Conservation (phyloP, 257 asterid species). For the Petunia secreta region DNA sequence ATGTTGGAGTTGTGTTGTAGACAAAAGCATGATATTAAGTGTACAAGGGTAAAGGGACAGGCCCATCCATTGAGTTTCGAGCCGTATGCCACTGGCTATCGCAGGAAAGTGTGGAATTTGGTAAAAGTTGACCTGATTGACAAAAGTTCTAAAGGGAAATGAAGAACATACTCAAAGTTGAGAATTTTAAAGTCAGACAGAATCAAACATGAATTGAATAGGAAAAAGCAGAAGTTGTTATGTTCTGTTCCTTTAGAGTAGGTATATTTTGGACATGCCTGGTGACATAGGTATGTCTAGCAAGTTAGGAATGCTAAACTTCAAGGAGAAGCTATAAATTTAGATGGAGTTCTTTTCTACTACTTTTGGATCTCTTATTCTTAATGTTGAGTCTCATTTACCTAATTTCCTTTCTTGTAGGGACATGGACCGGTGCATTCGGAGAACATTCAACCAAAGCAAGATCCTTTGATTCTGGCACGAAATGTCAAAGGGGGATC, state of each 20-base stretch:
- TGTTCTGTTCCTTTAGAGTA: neutral
- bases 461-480: conserved; percentile 41
- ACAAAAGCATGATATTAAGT: too few species aligned
- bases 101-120: neutral
- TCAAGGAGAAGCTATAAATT: neutral
- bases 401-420: conserved; percentile 27
- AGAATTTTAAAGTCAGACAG: neutral
- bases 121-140: neutral
- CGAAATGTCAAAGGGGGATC: conserved; percentile 50
- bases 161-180: neutral
- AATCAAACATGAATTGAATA: conserved; percentile 22
- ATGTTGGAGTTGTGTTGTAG: too few species aligned
- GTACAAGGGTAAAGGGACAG: too few species aligned
- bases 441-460: conserved; percentile 46
- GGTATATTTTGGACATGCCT: neutral
- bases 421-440: conserved; percentile 47
- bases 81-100: too few species aligned
- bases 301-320: neutral
- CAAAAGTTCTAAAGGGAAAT: neutral
- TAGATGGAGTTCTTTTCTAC: neutral
- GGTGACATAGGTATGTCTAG: neutral
- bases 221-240: neutral
- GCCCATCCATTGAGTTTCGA: too few species aligned
- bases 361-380: neutral
- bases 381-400: neutral